Percentiles rank a stretch among this genome's conserved stretches.
Evolutionary conservation across 768 basidiomycete genomes (phyloP).

Genomic region (Termitomyces sp.): DNA sequence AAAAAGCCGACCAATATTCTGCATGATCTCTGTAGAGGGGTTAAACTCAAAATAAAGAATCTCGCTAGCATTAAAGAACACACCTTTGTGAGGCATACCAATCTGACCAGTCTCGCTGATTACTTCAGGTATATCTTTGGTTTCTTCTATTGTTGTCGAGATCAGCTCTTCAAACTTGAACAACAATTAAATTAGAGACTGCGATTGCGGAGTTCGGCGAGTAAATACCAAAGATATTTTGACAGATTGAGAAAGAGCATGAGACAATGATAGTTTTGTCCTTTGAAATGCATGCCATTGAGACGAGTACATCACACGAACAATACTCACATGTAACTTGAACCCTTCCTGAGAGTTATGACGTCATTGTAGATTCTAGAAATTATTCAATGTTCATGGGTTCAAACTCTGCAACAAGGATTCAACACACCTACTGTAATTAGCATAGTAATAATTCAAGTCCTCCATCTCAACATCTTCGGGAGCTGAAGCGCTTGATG

Average conservation of each 20-base stretch:
- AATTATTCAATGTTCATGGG: constrained; percentile 4
- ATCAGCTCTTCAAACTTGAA: constrained; percentile 87
- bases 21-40: constrained; percentile 78
- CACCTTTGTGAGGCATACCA: constrained; percentile 81
- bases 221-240: constrained; percentile 82
- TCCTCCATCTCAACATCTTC: constrained; percentile 96
- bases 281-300: constrained; percentile 33
- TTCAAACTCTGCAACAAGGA: background rate
- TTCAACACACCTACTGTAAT: constrained; percentile 78
- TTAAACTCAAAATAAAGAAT: constrained; percentile 4
- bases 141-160: constrained; percentile 91
- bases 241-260: constrained; percentile 93
- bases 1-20: constrained; percentile 93
- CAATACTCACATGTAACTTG: constrained; percentile 82
- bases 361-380: constrained; percentile 94
- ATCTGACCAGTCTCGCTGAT: constrained; percentile 96
- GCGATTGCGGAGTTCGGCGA: background rate
- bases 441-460: constrained; percentile 94
- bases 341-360: constrained; percentile 90
- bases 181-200: background rate
- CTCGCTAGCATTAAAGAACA: constrained; percentile 2
- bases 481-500: constrained; percentile 43
- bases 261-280: constrained; percentile 94
- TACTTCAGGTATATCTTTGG: constrained; percentile 91
- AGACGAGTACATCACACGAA: background rate